Evolutionary conservation across 305 asterid genomes (phyloP).

Genomic region (Withania somnifera): DNA sequence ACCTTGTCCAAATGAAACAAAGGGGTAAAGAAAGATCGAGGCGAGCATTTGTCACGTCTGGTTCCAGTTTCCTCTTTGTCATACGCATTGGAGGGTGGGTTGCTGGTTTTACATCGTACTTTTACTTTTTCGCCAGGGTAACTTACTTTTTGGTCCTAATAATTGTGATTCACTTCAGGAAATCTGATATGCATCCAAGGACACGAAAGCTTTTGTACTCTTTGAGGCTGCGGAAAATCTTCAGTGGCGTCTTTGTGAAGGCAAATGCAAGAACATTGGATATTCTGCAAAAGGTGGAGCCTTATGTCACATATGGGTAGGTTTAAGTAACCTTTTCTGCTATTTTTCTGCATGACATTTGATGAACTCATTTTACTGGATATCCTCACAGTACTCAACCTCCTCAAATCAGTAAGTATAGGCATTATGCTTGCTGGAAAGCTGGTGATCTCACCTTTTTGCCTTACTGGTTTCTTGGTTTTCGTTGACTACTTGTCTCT

Average conservation of each 20-base stretch:
- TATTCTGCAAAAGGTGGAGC: conserved; percentile 67
- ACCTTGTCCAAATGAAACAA: conserved; percentile 64
- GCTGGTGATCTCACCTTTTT: background rate
- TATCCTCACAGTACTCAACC: background rate
- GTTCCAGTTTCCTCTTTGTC: conserved; percentile 58
- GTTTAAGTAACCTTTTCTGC: conserved; percentile 4
- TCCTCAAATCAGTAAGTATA: too few species aligned
- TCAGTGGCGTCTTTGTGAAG: conserved; percentile 68
- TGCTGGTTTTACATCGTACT: background rate
- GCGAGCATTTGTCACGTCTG: conserved; percentile 12
- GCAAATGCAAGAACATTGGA: conserved; percentile 47
- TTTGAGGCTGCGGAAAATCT: conserved; percentile 49
- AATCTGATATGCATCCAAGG: conserved; percentile 71
- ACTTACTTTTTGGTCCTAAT: background rate
- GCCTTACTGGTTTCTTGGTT: background rate
- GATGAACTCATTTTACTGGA: background rate
- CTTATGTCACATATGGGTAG: conserved; percentile 84
- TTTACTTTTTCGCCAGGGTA: background rate
- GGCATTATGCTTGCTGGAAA: too few species aligned
- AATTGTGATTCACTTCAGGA: conserved; percentile 27
- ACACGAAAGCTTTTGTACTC: conserved; percentile 58
- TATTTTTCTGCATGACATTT: background rate
- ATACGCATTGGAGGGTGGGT: conserved; percentile 80
- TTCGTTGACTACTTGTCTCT: background rate
- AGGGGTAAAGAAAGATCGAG: conserved; percentile 40